A percentile compares a stretch with the other conserved stretches of the same genome.
These are phyloP conservation scores for Plasmodium inui DNA, from an alignment of 169 alveolate genomes.

Conservation along the genomic window DNA sequence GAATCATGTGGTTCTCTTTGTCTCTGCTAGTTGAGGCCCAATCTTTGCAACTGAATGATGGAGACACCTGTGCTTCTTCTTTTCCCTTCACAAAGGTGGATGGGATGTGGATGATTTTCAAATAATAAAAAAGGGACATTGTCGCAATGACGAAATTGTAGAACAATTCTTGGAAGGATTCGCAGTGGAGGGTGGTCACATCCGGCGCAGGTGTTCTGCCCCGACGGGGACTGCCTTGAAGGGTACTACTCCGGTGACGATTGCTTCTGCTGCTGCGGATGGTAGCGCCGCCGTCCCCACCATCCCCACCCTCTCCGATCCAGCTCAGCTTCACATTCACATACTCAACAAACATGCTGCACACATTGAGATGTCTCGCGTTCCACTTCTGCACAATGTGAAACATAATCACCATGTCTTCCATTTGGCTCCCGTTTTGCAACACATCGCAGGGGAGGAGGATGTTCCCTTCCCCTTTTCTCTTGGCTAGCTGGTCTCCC, in stretches of 20 bases:
- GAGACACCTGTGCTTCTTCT: neutral
- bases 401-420: constrained; percentile 48
- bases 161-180: constrained; percentile 56
- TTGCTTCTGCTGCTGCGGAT: neutral
- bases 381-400: constrained; percentile 18
- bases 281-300: neutral
- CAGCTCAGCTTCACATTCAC: constrained; percentile 3
- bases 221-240: neutral
- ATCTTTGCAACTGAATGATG: neutral
- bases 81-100: constrained; percentile 34
- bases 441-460: neutral
- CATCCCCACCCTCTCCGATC: neutral
- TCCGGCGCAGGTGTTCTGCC: neutral
- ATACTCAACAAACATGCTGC: constrained; percentile 50
- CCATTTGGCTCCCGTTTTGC: constrained; percentile 5
- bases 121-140: constrained; percentile 55
- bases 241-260: neutral
- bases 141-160: constrained; percentile 39
- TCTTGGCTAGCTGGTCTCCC: neutral
- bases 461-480: neutral
- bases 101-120: constrained; percentile 51
- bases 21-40: neutral
- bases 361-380: constrained; percentile 14
- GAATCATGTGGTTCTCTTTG: neutral
- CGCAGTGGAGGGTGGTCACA: neutral